Evolutionary conservation across 2,329 filamentous ascomycete genomes (phyloP).

Genomic region (Periglandula ipomoeae): DNA sequence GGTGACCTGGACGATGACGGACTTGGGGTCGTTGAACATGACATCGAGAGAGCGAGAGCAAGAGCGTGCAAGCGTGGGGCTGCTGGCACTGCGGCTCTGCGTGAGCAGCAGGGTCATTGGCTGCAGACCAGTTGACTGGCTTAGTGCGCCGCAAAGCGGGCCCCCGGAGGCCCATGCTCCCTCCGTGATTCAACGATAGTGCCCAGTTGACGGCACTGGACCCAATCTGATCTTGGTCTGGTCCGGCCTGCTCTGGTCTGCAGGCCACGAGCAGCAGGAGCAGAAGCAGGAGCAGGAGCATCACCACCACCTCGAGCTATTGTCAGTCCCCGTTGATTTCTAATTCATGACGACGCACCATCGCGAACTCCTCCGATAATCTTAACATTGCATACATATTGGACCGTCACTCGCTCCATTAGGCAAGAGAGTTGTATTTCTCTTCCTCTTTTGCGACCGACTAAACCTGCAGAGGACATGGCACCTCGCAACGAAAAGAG

Average conservation of each 20-base stretch:
- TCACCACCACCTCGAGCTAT: too few species aligned
- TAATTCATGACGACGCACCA: not conserved
- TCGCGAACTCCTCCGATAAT: not conserved
- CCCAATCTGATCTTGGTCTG: not conserved
- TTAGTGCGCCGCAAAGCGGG: not conserved
- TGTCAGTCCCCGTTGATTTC: too few species aligned
- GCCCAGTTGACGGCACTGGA: too few species aligned
- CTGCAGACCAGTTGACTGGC: not conserved
- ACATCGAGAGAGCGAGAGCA: too few species aligned
- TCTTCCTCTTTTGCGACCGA: not conserved
- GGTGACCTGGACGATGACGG: not conserved
- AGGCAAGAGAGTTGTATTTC: not conserved
- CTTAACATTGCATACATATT: not conserved
- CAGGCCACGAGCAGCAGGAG: too few species aligned
- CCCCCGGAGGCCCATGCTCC: not conserved
- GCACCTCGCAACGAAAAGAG: slow-evolving; percentile 62
- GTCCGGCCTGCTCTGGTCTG: too few species aligned
- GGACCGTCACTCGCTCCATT: too few species aligned
- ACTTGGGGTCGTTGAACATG: too few species aligned
- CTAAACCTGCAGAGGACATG: slow-evolving; percentile 30
- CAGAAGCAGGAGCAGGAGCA: too few species aligned
- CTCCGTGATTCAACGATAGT: too few species aligned
- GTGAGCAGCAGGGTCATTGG: not conserved
- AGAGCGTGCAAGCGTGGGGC: not conserved
- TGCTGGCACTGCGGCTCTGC: not conserved